Base-by-base conservation (phyloP, 306 rosid genomes). In the Vachellia collinsii region DNA sequence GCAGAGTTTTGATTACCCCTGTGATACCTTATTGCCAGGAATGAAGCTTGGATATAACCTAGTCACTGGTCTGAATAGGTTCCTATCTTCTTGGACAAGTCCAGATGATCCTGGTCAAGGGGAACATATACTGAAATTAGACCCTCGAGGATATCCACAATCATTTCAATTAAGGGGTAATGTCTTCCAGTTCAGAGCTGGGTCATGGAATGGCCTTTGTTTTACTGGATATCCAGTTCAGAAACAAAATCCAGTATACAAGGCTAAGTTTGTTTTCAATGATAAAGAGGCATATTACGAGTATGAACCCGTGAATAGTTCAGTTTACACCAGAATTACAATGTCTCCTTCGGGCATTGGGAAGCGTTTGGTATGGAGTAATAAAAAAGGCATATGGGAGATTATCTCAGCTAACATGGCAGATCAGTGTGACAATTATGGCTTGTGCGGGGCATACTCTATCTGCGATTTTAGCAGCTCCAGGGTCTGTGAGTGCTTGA, bases 351-450 rank as follows among this genome's bases (percentile, higher is more conserved):
- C 47, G 7, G 83, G 83, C 6, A 10, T 63, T 41, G 79, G 80
- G 37, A 34, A 66, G 62, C 84, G 61, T 65, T 56, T 81, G 0
- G n/a, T 66, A 10, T 81, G 84, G 84, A 42, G n/a, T 8, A 59
- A 56, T 29, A 47, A 68, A 43, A 67, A 16, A 11, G n/a, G 50
- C 1, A 37, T 39, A 5, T 75, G 80, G 84, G 70, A 81, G 70
- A 20, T 53, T 19, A 20, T 74, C 41, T 67, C 70, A 6, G 29
- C 62, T 66, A 38, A 38, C 47, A 34, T 50, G 46, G 61, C 67
- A 56, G 84, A 67, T 25, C 79, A 75, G 51, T 84, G 87, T 80
- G 81, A 84, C 38, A 80, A 84, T 36, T 84, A 84, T 80, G 84
- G 58, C 7, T 70, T 79, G n/a, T 79, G 87, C 34, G 87, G 84